A percentile compares a stretch with the other conserved stretches of the same genome.
phyloP scores from a whole-genome alignment of 2,329 filamentous ascomycete species.

The Metarhizium rileyi region DNA sequence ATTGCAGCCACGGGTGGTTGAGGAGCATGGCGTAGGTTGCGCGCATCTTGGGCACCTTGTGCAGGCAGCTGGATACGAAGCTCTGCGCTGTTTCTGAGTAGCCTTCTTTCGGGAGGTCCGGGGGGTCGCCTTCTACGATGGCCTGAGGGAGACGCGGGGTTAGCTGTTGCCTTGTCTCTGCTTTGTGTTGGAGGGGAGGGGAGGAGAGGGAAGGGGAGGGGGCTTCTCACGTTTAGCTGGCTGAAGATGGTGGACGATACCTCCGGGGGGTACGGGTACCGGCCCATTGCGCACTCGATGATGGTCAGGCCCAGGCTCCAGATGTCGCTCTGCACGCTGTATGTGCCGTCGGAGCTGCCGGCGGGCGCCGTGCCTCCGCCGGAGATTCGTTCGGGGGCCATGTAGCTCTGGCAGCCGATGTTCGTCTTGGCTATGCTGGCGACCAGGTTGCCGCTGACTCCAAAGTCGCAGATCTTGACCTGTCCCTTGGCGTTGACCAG shows the following conservation, averaged over 20 bases:
- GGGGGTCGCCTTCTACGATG: slow-evolving; percentile 95
- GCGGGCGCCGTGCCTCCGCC: slow-evolving; percentile 69
- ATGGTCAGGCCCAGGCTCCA: slow-evolving; percentile 93
- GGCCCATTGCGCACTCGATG: slow-evolving; percentile 89
- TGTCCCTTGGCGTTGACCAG: slow-evolving; percentile 82
- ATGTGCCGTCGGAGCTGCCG: slow-evolving; percentile 67
- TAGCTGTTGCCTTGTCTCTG: background rate
- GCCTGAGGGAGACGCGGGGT: slow-evolving; percentile 46
- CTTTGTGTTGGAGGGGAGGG: background rate
- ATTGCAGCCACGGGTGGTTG: slow-evolving; percentile 77
- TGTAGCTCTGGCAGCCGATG: slow-evolving; percentile 98
- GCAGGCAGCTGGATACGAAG: slow-evolving; percentile 82
- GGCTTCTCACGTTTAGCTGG: slow-evolving; percentile 72
- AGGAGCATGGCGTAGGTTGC: slow-evolving; percentile 89
- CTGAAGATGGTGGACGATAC: slow-evolving; percentile 98
- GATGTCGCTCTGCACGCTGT: slow-evolving; percentile 95
- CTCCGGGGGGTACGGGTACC: slow-evolving; percentile 93
- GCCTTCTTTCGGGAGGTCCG: slow-evolving; percentile 66
- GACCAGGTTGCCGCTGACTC: slow-evolving; percentile 91
- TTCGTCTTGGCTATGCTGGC: slow-evolving; percentile 98
- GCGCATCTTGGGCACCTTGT: slow-evolving; percentile 86
- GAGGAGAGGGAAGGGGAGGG: background rate
- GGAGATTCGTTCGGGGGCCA: slow-evolving; percentile 93
- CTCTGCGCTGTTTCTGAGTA: slow-evolving; percentile 74
- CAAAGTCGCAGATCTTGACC: slow-evolving; percentile 98